Percentiles rank a stretch among this genome's conserved stretches.
Conservation (phyloP, 257 asterid genomes). For the Capsicum chinense region DNA sequence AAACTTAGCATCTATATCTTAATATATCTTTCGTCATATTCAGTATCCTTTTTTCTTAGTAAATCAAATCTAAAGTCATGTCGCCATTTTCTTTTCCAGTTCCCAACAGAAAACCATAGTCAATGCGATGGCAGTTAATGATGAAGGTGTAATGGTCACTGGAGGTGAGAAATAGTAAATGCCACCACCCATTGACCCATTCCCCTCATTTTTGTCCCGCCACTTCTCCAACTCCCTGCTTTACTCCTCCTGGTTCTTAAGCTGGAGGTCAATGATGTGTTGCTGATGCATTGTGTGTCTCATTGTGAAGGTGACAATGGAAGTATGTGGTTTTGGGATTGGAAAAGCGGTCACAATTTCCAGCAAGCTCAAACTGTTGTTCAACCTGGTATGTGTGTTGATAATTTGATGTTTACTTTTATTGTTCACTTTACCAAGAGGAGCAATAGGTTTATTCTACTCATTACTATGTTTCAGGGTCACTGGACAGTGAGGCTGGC, state of each 20-base stretch:
- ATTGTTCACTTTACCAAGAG: not conserved
- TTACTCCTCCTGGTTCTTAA: not conserved
- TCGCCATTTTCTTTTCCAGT: slow-evolving; percentile 49
- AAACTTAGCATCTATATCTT: not conserved
- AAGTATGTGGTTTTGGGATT: slow-evolving; percentile 99
- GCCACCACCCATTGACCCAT: not conserved
- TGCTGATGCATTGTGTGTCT: slow-evolving; percentile 28
- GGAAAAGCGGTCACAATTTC: slow-evolving; percentile 97
- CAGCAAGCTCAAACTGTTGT: slow-evolving; percentile 95
- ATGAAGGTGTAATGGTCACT: slow-evolving; percentile 84
- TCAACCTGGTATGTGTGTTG: slow-evolving; percentile 74
- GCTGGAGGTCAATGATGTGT: slow-evolving; percentile 1
- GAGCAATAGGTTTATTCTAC: slow-evolving; percentile 18
- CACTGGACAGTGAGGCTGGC: slow-evolving; percentile 98
- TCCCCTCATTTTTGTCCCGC: slow-evolving; percentile 16
- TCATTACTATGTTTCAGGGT: slow-evolving; percentile 50
- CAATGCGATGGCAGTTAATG: slow-evolving; percentile 87
- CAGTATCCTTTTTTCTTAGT: not conserved
- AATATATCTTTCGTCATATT: not conserved
- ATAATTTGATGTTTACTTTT: not conserved
- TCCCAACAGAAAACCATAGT: slow-evolving; percentile 97
- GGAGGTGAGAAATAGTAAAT: slow-evolving; percentile 64
- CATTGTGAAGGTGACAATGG: slow-evolving; percentile 82
- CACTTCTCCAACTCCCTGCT: not conserved
- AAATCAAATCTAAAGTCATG: not conserved